Evolutionary conservation across 495 filamentous ascomycete genomes (phyloP).

Genomic region (Daldinia bambusicola): DNA sequence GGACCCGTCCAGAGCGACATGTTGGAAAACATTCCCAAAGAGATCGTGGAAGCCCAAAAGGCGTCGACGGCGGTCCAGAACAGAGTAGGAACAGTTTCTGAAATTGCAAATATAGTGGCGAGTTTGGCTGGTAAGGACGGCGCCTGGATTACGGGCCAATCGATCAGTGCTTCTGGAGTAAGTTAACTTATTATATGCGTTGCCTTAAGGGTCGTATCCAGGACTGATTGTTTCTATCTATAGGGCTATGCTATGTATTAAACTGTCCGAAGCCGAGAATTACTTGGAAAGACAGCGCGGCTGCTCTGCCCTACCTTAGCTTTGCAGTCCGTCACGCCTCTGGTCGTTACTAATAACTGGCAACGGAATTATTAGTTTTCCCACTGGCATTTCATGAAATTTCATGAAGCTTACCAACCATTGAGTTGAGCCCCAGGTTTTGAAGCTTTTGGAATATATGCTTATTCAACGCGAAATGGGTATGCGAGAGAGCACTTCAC

Average conservation of each 20-base stretch:
- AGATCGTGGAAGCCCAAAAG: slow-evolving; percentile 65
- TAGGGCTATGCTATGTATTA: not conserved
- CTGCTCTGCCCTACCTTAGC: too few relatives aligned
- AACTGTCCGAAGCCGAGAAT: not conserved
- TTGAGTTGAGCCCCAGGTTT: too few relatives aligned
- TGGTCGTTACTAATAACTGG: too few relatives aligned
- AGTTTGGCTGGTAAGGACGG: slow-evolving; percentile 62
- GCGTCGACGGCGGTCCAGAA: slow-evolving; percentile 60
- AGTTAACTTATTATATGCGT: slow-evolving; percentile 10
- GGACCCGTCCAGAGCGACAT: slow-evolving; percentile 72
- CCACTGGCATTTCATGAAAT: too few relatives aligned
- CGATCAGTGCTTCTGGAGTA: slow-evolving; percentile 66
- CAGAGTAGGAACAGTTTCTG: slow-evolving; percentile 66
- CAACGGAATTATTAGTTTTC: too few relatives aligned
- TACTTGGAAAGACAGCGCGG: not conserved
- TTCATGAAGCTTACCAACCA: too few relatives aligned
- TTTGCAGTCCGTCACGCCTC: too few relatives aligned
- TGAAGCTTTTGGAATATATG: not conserved
- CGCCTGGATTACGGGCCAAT: slow-evolving; percentile 71
- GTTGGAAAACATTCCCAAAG: slow-evolving; percentile 63
- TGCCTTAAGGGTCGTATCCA: not conserved
- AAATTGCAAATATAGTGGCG: slow-evolving; percentile 66
- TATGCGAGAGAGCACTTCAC: not conserved
- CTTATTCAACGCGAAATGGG: not conserved
- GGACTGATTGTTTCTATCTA: not conserved